Percentiles rank a stretch among this genome's conserved stretches.
Conservation (phyloP, 768 basidiomycete species). For the Amanita pallidorosea region DNA sequence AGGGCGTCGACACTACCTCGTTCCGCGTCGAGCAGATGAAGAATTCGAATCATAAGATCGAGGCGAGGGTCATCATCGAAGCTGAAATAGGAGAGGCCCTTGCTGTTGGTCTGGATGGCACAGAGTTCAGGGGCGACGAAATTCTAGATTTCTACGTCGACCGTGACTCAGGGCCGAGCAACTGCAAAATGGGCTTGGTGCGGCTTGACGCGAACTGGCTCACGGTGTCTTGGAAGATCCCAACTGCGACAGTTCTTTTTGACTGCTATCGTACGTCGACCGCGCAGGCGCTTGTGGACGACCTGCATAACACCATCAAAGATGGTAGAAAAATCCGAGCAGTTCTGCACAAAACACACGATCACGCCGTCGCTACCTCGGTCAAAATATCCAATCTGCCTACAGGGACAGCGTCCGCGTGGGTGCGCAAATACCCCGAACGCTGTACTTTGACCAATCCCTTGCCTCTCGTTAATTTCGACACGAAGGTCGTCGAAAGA, state of each 20-base stretch:
- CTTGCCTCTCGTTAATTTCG: background rate
- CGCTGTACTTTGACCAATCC: too few relatives aligned
- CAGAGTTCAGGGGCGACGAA: constrained; percentile 30
- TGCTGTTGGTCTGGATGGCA: constrained; percentile 34
- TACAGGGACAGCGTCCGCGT: too few relatives aligned
- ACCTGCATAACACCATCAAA: constrained; percentile 24
- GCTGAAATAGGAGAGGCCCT: constrained; percentile 30
- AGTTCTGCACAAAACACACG: constrained; percentile 21
- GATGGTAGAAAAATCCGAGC: constrained; percentile 35
- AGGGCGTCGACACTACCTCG: constrained; percentile 24
- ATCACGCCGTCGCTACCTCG: background rate
- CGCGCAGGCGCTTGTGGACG: constrained; percentile 22
- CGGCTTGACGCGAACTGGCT: constrained; percentile 25
- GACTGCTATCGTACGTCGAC: constrained; percentile 24
- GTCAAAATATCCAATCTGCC: background rate
- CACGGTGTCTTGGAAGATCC: constrained; percentile 40
- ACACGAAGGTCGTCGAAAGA: background rate
- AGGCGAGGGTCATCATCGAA: constrained; percentile 32
- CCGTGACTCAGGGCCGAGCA: constrained; percentile 24
- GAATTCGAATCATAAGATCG: constrained; percentile 16
- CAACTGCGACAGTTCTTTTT: constrained; percentile 24
- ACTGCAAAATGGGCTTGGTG: constrained; percentile 32
- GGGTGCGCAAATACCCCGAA: too few relatives aligned
- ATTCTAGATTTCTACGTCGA: constrained; percentile 29
- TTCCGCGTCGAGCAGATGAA: constrained; percentile 24